Base-by-base conservation (phyloP, 345 rosid genomes). In the Sapria himalayana region DNA sequence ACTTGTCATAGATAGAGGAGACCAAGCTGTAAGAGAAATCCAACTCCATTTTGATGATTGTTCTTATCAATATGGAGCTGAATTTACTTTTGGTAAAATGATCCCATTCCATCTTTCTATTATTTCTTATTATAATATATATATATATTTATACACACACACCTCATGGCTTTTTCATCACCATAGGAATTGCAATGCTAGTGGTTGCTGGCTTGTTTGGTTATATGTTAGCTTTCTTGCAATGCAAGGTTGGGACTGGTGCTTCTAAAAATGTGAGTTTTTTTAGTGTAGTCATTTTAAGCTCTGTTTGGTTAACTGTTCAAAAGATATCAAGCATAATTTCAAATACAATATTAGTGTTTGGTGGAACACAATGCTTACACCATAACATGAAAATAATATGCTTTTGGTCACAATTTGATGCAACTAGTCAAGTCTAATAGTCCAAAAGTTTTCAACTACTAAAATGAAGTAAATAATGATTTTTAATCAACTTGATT, bases 1-100 rank as follows among this genome's bases (percentile, higher is more conserved):
- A 3, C 91, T 89, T 7, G 95, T 89, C 35, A 79, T 82, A 39
- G 98, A 89, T 66, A 64, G 98, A 60, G 95, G 95, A 61, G 79
- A 79, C 56, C 72, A 10, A 55, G 98, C 94, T 35, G 80, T 82
- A 22, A 65, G 95, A 59, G 98, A 89, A 69, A 89, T 89, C 57
- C 98, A 82, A 44, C 95, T 89, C 45, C 93, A 71, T 68, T 89
- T 89, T 29, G 98, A 89, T 39, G 98, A 89, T 56, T 89, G 98
- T 63, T 94, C 95, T 52, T 77, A 89, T 63, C 98, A 77, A 52
- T 89, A 89, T 66, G 93, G 63, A 52, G 84, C 92, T 60, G 79
- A 79, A 39, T 89, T 89, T 60, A 94, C 98, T 41, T 74, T 79
- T 13, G 95, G 98, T 84, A 69, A 48, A 44, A 23, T 43, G 10